Evolutionary conservation across 2,329 filamentous ascomycete genomes (phyloP).

Genomic region (Penicillium sp.): DNA sequence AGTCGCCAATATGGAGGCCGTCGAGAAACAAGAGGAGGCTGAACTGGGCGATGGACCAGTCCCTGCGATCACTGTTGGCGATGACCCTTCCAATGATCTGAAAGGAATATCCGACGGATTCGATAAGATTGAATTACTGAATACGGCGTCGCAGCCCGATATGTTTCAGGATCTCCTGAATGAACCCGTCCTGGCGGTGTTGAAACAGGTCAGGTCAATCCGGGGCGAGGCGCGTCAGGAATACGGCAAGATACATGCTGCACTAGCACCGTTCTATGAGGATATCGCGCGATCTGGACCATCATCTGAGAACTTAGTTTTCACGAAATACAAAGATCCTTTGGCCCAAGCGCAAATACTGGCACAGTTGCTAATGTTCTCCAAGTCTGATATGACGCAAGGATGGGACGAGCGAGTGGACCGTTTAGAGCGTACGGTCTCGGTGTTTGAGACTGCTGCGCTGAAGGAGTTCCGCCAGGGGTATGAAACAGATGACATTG

Average conservation of each 20-base stretch:
- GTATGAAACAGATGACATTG: slow-evolving; percentile 82
- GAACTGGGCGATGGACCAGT: slow-evolving; percentile 17
- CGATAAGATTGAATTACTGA: slow-evolving; percentile 66
- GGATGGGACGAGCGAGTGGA: slow-evolving; percentile 70
- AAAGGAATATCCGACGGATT: slow-evolving; percentile 65
- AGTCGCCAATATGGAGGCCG: slow-evolving; percentile 26
- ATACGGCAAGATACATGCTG: slow-evolving; percentile 87
- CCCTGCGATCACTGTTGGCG: slow-evolving; percentile 15
- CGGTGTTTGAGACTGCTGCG: slow-evolving; percentile 86
- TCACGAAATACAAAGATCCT: slow-evolving; percentile 81
- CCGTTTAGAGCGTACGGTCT: slow-evolving; percentile 69
- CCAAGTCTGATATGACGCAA: slow-evolving; percentile 73
- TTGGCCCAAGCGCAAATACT: slow-evolving; percentile 90
- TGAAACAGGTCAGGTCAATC: slow-evolving; percentile 71
- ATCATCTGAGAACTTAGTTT: slow-evolving; percentile 75
- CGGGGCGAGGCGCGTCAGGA: slow-evolving; percentile 83
- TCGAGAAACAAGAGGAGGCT: slow-evolving; percentile 26
- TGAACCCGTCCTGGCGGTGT: slow-evolving; percentile 63
- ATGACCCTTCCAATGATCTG: slow-evolving; percentile 20
- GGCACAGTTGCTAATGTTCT: slow-evolving; percentile 73
- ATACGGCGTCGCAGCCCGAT: slow-evolving; percentile 30
- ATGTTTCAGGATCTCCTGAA: slow-evolving; percentile 51
- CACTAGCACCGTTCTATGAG: slow-evolving; percentile 81
- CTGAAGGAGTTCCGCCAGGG: slow-evolving; percentile 90
- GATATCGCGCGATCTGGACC: slow-evolving; percentile 71